Conservation (phyloP, 495 filamentous ascomycete genomes). For the Neurospora sp. region DNA sequence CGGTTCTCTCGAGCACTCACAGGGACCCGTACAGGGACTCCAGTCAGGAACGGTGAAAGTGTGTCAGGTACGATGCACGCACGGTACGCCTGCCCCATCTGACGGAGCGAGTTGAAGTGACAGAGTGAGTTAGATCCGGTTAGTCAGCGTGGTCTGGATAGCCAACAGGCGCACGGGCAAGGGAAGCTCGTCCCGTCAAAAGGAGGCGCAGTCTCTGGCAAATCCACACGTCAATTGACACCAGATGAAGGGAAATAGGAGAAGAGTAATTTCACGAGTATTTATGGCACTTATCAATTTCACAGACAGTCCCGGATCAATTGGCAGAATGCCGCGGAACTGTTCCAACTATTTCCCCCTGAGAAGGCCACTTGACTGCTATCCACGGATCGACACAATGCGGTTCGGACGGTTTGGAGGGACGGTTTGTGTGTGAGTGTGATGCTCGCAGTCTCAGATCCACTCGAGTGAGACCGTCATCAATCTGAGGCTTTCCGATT, state of each 20-base stretch:
- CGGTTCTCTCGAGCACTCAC: neutral
- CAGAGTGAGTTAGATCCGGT: neutral
- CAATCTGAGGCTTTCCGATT: constrained; percentile 1
- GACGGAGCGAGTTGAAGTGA: neutral
- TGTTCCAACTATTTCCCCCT: neutral
- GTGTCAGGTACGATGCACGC: neutral
- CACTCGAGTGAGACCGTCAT: neutral
- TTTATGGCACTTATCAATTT: neutral
- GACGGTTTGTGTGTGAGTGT: neutral
- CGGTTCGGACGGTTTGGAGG: neutral
- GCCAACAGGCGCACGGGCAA: neutral
- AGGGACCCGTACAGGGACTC: neutral
- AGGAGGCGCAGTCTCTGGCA: neutral
- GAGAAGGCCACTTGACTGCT: neutral
- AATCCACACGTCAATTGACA: neutral
- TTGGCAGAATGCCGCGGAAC: neutral
- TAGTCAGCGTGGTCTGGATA: neutral
- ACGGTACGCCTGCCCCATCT: neutral
- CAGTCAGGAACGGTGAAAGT: neutral
- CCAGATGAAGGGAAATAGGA: constrained; percentile 1
- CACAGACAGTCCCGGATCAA: neutral
- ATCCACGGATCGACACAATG: neutral
- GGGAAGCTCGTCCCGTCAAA: neutral
- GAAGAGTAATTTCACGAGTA: neutral
- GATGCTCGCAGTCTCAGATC: neutral